These are phyloP conservation scores for Pestalotiopsis sp. DNA, from an alignment of 2,329 filamentous ascomycete genomes.

Conservation along the genomic window DNA sequence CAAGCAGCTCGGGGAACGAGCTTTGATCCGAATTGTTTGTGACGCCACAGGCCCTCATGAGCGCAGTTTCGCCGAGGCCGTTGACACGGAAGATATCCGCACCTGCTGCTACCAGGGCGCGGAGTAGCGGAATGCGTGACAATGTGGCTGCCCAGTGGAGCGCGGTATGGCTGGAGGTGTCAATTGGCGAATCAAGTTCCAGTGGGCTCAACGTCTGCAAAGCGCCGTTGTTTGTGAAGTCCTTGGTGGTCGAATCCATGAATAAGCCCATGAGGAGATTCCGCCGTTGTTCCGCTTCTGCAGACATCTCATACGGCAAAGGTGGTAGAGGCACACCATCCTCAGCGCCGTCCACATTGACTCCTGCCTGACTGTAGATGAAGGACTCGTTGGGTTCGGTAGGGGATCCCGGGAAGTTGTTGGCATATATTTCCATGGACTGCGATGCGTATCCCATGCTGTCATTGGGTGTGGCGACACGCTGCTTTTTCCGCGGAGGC, in stretches of 20 bases:
- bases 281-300: constrained; percentile 78
- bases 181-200: constrained; percentile 91
- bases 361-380: constrained; percentile 59
- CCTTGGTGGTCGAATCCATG: constrained; percentile 71
- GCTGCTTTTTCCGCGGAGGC: constrained; percentile 79
- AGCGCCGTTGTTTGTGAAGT: constrained; percentile 70
- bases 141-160: constrained; percentile 96
- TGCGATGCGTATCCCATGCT: constrained; percentile 56
- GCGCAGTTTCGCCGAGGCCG: constrained; percentile 82
- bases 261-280: constrained; percentile 82
- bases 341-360: constrained; percentile 47
- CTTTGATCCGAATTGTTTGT: constrained; percentile 92
- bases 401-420: constrained; percentile 67
- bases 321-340: constrained; percentile 65
- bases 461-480: constrained; percentile 58
- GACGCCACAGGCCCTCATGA: constrained; percentile 90
- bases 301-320: constrained; percentile 59
- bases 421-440: constrained; percentile 47
- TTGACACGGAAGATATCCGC: constrained; percentile 90
- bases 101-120: constrained; percentile 78
- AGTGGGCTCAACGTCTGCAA: constrained; percentile 73
- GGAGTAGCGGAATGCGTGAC: constrained; percentile 79
- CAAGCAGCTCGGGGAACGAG: constrained; percentile 87
- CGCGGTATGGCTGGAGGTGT: constrained; percentile 84
- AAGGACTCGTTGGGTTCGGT: constrained; percentile 84